Conservation (phyloP, 345 rosid genomes). For the Euphorbia lathyris region DNA sequence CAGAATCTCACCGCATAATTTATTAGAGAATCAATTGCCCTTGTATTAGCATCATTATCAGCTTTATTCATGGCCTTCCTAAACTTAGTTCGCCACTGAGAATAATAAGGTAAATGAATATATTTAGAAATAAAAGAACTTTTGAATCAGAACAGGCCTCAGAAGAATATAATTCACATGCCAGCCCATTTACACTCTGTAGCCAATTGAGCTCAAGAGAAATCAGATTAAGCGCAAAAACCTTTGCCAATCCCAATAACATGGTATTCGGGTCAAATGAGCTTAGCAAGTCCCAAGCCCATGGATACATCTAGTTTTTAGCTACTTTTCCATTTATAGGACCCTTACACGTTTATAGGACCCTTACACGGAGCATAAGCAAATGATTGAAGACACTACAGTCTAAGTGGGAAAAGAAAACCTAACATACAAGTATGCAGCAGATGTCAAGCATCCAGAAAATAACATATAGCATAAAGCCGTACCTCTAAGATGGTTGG, state of each 20-base stretch:
- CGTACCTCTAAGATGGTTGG: constrained; percentile 82
- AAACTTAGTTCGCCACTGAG: constrained; percentile 96
- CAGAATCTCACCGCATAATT: constrained; percentile 78
- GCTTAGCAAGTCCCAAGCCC: not conserved
- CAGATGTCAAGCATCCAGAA: not conserved
- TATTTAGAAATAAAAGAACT: not conserved
- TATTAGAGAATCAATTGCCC: constrained; percentile 94
- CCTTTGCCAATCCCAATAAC: not conserved
- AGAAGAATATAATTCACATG: too few species aligned
- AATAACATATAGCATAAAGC: constrained; percentile 1
- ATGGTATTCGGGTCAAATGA: not conserved
- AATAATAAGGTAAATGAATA: constrained; percentile 22
- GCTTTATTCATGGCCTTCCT: constrained; percentile 98
- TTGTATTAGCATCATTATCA: constrained; percentile 92
- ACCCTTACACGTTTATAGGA: too few species aligned
- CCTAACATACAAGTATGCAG: too few species aligned
- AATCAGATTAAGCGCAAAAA: not conserved
- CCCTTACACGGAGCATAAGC: not conserved
- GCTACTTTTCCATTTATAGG: not conserved
- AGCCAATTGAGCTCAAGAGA: constrained; percentile 11
- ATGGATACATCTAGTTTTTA: not conserved
- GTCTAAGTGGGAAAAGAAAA: constrained; percentile 24
- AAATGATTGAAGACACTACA: not conserved
- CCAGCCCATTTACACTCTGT: too few species aligned
- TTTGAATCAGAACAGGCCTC: not conserved